Percentiles rank a stretch among this genome's conserved stretches.
These are phyloP conservation scores for Coemansia sp. DNA, from an alignment of 192 early-diverging fungal species.

Conservation along the genomic window DNA sequence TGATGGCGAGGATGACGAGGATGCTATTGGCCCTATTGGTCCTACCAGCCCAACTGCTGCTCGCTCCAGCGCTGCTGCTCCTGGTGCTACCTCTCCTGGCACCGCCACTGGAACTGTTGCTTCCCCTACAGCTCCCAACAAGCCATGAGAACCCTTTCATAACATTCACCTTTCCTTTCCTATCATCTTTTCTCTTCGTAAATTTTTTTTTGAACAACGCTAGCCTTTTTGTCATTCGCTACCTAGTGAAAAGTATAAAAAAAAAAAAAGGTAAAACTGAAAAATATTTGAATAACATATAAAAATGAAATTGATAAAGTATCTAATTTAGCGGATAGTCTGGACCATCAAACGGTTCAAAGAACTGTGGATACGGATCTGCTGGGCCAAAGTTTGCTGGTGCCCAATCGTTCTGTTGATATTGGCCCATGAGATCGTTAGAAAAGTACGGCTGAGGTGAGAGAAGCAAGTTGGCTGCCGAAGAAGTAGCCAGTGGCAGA, in stretches of 20 bases:
- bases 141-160: neutral
- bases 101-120: neutral
- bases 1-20: constrained; percentile 35
- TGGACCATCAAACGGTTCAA: constrained; percentile 14
- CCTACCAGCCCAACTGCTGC: constrained; percentile 1
- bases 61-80: neutral
- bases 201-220: neutral
- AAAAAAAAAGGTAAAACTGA: neutral
- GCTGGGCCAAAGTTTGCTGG: constrained; percentile 13
- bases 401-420: constrained; percentile 11
- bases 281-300: neutral
- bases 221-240: neutral
- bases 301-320: neutral
- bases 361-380: constrained; percentile 15
- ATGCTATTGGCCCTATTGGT: neutral
- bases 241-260: neutral
- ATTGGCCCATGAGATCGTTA: neutral
- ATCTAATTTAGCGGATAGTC: constrained; percentile 20
- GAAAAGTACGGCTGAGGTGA: neutral
- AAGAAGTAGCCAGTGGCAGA: neutral
- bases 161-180: neutral
- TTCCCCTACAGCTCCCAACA: neutral
- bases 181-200: constrained; percentile 6
- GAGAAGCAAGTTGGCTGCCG: neutral
- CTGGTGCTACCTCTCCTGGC: constrained; percentile 6